Percentiles rank a stretch among this genome's conserved stretches.
Evolutionary conservation across 148 eudicot species (phyloP).

Genomic region (Silene latifolia): DNA sequence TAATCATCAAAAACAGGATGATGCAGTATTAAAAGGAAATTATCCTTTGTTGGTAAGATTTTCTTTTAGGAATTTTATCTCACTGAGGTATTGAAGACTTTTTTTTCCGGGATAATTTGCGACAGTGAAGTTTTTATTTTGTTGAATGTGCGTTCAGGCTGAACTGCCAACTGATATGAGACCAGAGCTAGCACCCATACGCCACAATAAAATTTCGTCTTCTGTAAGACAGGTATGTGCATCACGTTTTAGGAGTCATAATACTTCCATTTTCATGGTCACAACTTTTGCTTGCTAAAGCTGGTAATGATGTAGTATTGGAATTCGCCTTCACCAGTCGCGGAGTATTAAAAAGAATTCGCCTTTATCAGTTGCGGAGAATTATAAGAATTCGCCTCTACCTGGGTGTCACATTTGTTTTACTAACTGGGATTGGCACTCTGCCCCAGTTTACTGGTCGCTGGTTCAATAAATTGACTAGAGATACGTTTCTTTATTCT

Average conservation of each 20-base stretch:
- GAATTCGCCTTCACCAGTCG: background rate
- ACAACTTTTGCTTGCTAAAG: background rate
- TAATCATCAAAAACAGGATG: slow-evolving; percentile 48
- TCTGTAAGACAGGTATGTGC: slow-evolving; percentile 80
- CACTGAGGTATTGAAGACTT: background rate
- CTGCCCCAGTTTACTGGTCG: background rate
- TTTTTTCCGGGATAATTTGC: slow-evolving; percentile 6
- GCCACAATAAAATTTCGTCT: slow-evolving; percentile 71
- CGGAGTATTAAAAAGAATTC: background rate
- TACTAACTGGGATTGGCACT: background rate
- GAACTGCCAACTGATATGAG: slow-evolving; percentile 84
- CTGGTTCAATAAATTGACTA: background rate
- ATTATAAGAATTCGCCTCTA: background rate
- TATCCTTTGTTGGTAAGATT: slow-evolving; percentile 67
- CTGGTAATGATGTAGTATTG: background rate
- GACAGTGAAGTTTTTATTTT: slow-evolving; percentile 2
- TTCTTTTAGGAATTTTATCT: slow-evolving; percentile 14
- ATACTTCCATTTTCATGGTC: background rate
- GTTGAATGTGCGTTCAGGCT: slow-evolving; percentile 54
- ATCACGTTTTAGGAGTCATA: slow-evolving; percentile 2
- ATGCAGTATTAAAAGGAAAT: slow-evolving; percentile 55
- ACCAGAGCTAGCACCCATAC: slow-evolving; percentile 69
- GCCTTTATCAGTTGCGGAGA: background rate
- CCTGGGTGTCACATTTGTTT: background rate
- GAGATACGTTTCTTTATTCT: background rate